Base-by-base conservation (phyloP, 805 yeast genomes). In the Saturnispora silvae region DNA sequence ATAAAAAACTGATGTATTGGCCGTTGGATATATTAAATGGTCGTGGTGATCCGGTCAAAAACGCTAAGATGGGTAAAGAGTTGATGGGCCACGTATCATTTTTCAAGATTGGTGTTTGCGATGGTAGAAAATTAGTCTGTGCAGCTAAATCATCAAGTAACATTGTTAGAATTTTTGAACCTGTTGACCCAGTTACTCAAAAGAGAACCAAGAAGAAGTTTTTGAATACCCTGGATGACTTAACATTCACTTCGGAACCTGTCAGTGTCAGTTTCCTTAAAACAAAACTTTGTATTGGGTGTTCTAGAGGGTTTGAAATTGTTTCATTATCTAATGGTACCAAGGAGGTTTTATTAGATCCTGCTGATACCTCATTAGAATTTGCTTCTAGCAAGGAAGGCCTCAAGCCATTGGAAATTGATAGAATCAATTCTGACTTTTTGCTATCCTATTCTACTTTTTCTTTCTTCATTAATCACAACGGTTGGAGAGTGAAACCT, bases 321-420 rank as follows among this genome's bases (percentile, higher is more conserved):
- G 86, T 92, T 26, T 81, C 94, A 14, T 65, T 87, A 30, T 82
- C 81, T 42, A 83, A 81, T 37, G 80, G 83, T 41, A 82, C 77
- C 42, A 85, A 82, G 59, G 96, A 92, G 59, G 77, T 92, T 8
- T 70, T 92, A 35, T 65, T 92, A 49, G 97, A 92, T 61, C 96
- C 95, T n/a, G 98, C 97, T 1, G 98, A 92, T 53, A 94, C 97
- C 0, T 85, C 96, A 15, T 67, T 92, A 37, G 98, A 92, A 52
- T 92, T 92, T 64, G 96, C 92, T 11, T 83, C 76, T 40, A 82
- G 75, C 42, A 67, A 81, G 42, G 95, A 85, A 56, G 75, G 77
- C 2, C 28, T 45, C 2, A 82, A 83, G 51, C 98, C 98, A 15
- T 72, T 86, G 57, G 86, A 94, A 4, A 85, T 92, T 42, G 94